Conservation (phyloP, 1,284 basidiomycete genomes). For the Leccinum subrobustum region DNA sequence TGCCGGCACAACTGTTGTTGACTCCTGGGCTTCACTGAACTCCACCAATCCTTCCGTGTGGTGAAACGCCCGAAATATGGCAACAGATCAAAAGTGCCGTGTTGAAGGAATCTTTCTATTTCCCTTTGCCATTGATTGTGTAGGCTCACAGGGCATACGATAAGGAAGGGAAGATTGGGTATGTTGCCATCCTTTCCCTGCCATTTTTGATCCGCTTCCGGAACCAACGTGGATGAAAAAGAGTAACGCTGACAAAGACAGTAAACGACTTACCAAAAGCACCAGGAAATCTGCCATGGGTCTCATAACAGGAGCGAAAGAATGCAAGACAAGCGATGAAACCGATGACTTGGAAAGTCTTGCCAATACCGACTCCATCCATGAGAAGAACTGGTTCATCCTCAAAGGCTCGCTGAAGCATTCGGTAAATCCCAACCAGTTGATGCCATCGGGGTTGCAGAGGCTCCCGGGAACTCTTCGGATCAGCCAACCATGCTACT, state of each 20-base stretch:
- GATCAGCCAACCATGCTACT: constrained; percentile 1
- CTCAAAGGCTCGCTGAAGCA: neutral
- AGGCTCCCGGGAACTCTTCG: neutral
- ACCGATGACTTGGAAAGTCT: neutral
- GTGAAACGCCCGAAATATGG: neutral
- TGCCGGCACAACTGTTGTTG: neutral
- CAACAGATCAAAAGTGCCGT: neutral
- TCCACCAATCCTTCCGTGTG: neutral
- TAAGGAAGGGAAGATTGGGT: neutral
- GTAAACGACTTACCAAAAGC: neutral
- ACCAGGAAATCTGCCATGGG: neutral
- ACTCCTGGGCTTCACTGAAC: neutral
- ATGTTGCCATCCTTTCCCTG: neutral
- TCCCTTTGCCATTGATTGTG: constrained; percentile 4
- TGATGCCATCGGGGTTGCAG: neutral
- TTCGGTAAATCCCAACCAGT: neutral
- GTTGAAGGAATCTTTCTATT: constrained; percentile 1
- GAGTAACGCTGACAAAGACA: neutral
- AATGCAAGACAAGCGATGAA: neutral
- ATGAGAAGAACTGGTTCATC: neutral
- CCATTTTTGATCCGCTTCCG: constrained; percentile 2
- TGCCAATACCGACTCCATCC: neutral
- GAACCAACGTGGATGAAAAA: neutral
- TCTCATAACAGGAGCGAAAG: neutral
- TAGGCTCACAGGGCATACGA: constrained; percentile 4